Percentiles rank a stretch among this genome's conserved stretches.
These are phyloP conservation scores for Plenodomus biglobosus DNA, from an alignment of 2,329 filamentous ascomycete genomes.

Conservation along the genomic window DNA sequence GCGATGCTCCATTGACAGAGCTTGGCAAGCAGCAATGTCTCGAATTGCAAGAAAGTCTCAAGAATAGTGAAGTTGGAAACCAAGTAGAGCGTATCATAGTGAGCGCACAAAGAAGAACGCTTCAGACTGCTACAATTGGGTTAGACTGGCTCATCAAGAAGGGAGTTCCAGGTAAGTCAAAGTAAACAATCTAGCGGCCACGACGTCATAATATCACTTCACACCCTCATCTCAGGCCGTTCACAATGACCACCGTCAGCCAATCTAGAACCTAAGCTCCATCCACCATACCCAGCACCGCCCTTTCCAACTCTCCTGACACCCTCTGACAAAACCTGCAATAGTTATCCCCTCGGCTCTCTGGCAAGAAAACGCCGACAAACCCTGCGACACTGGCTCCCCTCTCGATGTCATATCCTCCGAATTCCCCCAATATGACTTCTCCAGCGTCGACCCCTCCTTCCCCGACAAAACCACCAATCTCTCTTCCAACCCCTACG, in stretches of 20 bases:
- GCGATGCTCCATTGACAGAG: slow-evolving; percentile 48
- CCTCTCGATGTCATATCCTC: slow-evolving; percentile 47
- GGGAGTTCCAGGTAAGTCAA: slow-evolving; percentile 42
- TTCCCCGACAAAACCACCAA: slow-evolving; percentile 64
- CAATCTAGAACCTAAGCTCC: too few relatives aligned
- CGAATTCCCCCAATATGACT: slow-evolving; percentile 61
- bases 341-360: slow-evolving; percentile 59
- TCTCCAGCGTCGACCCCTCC: slow-evolving; percentile 58
- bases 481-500: slow-evolving; percentile 49
- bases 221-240: too few relatives aligned
- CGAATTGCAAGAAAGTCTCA: slow-evolving; percentile 44
- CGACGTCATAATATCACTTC: too few relatives aligned
- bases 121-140: slow-evolving; percentile 63
- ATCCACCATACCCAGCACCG: too few relatives aligned
- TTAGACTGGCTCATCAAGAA: slow-evolving; percentile 60
- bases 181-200: too few relatives aligned
- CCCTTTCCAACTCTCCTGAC: too few relatives aligned
- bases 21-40: slow-evolving; percentile 47
- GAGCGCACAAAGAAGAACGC: slow-evolving; percentile 65
- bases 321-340: too few relatives aligned
- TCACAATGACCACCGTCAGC: too few relatives aligned
- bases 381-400: slow-evolving; percentile 64
- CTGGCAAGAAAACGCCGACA: slow-evolving; percentile 61
- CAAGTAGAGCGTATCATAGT: slow-evolving; percentile 60
- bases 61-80: slow-evolving; percentile 41